These are phyloP conservation scores for Ampelomyces quisqualis DNA, from an alignment of 2,329 filamentous ascomycete genomes.

Conservation along the genomic window DNA sequence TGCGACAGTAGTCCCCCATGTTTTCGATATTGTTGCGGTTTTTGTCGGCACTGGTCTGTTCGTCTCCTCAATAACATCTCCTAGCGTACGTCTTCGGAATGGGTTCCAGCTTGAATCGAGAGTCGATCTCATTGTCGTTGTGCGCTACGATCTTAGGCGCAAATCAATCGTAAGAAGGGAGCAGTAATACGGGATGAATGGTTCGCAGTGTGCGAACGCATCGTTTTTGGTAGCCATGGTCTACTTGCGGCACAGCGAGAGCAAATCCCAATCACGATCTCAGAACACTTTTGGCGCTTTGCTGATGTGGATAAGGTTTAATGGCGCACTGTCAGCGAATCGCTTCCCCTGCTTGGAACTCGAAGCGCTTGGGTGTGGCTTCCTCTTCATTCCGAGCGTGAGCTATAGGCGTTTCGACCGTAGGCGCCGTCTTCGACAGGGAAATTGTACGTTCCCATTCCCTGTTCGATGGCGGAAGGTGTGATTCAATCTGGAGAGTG, in stretches of 20 bases:
- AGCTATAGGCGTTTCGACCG: neutral
- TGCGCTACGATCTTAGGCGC: conserved; percentile 8
- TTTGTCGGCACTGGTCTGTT: neutral
- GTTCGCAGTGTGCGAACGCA: conserved; percentile 29
- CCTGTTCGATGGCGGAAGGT: neutral
- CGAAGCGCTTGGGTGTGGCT: conserved; percentile 22
- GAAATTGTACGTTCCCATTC: neutral
- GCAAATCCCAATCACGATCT: conserved; percentile 18
- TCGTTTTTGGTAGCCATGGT: conserved; percentile 24
- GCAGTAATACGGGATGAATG: conserved; percentile 13
- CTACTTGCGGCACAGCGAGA: conserved; percentile 27
- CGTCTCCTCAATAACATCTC: conserved; percentile 6
- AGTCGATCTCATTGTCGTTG: conserved; percentile 15
- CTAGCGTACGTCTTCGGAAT: conserved; percentile 10
- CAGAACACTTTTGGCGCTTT: conserved; percentile 10
- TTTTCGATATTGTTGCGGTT: conserved; percentile 19
- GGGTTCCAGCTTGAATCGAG: conserved; percentile 15
- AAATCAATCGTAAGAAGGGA: conserved; percentile 4
- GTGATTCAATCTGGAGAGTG: too few relatives aligned
- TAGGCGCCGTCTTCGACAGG: neutral
- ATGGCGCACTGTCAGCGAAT: conserved; percentile 22
- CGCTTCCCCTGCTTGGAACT: conserved; percentile 24
- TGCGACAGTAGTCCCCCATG: conserved; percentile 23
- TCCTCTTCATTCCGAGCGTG: conserved; percentile 2
- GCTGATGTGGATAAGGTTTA: too few relatives aligned